phyloP scores from a whole-genome alignment of 2,329 filamentous ascomycete genomes.

The Teratosphaeria destructans region DNA sequence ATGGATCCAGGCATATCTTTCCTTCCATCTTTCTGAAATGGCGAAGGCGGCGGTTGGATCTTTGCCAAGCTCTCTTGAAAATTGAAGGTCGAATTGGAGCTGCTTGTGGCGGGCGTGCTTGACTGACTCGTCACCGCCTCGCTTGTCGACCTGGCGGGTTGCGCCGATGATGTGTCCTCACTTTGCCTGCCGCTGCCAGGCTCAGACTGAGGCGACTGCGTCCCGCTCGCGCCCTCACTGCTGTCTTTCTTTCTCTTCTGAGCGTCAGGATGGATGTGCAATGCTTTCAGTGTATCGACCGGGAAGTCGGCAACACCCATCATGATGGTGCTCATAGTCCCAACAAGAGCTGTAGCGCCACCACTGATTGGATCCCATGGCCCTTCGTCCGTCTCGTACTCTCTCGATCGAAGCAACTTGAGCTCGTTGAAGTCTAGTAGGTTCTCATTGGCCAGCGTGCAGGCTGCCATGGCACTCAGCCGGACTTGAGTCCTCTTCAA shows the following conservation, averaged over 20 bases:
- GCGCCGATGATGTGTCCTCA: constrained; percentile 1
- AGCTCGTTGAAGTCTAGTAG: constrained; percentile 59
- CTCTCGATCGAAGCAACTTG: constrained; percentile 53
- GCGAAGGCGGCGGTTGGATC: constrained; percentile 9
- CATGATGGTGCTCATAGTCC: constrained; percentile 69
- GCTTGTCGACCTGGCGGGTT: constrained; percentile 4
- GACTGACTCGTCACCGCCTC: neutral
- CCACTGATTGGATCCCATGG: constrained; percentile 72
- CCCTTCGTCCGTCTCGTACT: constrained; percentile 69
- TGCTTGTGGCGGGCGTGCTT: constrained; percentile 9
- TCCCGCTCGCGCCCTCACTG: constrained; percentile 1
- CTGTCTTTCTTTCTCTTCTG: constrained; percentile 15
- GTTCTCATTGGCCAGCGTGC: constrained; percentile 54
- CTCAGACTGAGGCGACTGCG: constrained; percentile 1
- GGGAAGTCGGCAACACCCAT: constrained; percentile 72
- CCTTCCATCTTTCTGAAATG: neutral
- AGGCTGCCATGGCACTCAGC: constrained; percentile 63
- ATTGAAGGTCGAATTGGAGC: constrained; percentile 19
- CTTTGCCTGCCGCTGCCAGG: neutral
- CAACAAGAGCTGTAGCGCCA: constrained; percentile 65
- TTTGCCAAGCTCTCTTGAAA: constrained; percentile 20
- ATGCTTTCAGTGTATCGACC: constrained; percentile 41
- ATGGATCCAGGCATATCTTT: constrained; percentile 10
- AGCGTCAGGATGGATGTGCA: constrained; percentile 32
- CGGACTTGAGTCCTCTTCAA: constrained; percentile 56